These are phyloP conservation scores for Podila epicladia DNA, from an alignment of 192 early-diverging fungal genomes.

Conservation along the genomic window DNA sequence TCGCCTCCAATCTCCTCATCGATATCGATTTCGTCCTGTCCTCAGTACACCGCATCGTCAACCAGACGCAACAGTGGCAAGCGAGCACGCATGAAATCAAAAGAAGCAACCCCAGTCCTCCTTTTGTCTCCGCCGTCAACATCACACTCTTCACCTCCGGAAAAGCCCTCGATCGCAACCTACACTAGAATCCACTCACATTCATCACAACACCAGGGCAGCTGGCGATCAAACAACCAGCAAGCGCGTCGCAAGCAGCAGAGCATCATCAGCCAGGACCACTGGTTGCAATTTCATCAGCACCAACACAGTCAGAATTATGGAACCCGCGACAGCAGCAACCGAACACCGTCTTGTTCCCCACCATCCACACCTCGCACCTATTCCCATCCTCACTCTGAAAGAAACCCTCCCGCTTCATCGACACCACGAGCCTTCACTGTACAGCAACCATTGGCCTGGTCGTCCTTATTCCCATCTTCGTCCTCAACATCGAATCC, in stretches of 20 bases:
- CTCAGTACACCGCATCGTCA: background rate
- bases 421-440: background rate
- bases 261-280: background rate
- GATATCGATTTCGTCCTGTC: background rate
- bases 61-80: constrained; percentile 1
- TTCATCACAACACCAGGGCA: background rate
- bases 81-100: background rate
- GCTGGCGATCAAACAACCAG: constrained; percentile 2
- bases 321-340: background rate
- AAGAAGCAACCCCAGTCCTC: background rate
- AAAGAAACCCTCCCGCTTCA: background rate
- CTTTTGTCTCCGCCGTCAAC: background rate
- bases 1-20: constrained; percentile 6
- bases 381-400: background rate
- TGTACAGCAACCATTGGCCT: background rate
- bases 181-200: background rate
- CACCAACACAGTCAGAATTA: constrained; percentile 1
- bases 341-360: background rate
- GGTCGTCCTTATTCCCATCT: constrained; percentile 2
- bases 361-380: constrained; percentile 10
- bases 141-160: background rate
- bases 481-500: background rate
- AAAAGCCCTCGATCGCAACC: background rate
- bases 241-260: background rate
- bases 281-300: background rate